Base-by-base conservation (phyloP, 345 rosid species). In the Eucalyptus tenuipes region DNA sequence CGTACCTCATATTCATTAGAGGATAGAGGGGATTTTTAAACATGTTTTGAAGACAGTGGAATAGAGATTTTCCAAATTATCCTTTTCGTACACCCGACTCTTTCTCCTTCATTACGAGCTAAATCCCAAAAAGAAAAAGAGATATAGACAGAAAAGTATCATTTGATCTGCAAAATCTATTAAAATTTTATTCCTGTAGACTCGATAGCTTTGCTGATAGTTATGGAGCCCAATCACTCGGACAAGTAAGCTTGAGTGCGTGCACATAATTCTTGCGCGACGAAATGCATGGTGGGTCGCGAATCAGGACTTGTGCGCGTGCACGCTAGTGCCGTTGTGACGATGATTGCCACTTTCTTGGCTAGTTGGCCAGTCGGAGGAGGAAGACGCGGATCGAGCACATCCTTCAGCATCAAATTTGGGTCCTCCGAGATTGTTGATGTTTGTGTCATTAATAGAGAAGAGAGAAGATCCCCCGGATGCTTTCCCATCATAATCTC, bases 401-500 rank as follows among this genome's bases (percentile, higher is more conserved):
- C 18, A 50, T 95, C 93, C 64, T 93, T 92, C 10, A 95, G 68
- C 49, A 88, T 64, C 61, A 94, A 13, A 61, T 91, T 91, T 8
- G 87, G 71, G 66, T 84, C 88, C 18, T 89, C 88, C 16, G 92
- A 87, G 49, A 75, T 40, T 27, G 49, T 10, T 29, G 89, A 42
- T 29, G 52, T 49, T 49, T 49, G 1, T 7, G 85, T 79, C 45
- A 87, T 90, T 86, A 89, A 88, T 9, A 90, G 27, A 47, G 94
- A 91, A 53, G 90, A 84, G 64, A 94, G 68, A 42, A 94, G 91
- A 57, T 94, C 95, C 64, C 96, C 94, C 2, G 95, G 96, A 48
- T 95, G 95, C 90, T 49, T 66, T 86, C 98, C 98, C 96, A 94
- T 93, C 94, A 94, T 94, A 8, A 91, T 89, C 87, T 95, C 97